These are phyloP conservation scores for Cryptosporidium sp. DNA, from an alignment of 169 alveolate genomes.

Conservation along the genomic window DNA sequence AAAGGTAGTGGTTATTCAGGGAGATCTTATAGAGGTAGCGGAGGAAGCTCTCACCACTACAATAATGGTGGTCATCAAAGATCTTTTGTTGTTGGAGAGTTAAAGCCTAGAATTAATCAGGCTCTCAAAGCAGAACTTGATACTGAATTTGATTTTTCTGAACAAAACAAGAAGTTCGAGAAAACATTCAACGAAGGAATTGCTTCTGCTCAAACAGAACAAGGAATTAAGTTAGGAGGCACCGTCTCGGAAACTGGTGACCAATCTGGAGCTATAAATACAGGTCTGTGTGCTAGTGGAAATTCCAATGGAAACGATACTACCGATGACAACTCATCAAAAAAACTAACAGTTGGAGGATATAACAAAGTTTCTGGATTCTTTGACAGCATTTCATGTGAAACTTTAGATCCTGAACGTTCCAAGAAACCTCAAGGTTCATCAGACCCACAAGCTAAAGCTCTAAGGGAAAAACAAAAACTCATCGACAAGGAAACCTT, in stretches of 20 bases:
- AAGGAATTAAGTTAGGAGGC: not conserved
- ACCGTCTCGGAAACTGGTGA: not conserved
- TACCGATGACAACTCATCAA: not conserved
- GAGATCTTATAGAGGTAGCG: not conserved
- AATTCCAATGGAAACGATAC: not conserved
- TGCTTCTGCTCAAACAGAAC: not conserved
- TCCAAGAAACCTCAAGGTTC: conserved; percentile 29
- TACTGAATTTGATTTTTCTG: conserved; percentile 72
- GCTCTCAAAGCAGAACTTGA: conserved; percentile 75
- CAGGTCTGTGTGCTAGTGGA: not conserved
- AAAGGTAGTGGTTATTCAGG: conserved; percentile 26
- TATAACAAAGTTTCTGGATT: conserved; percentile 63
- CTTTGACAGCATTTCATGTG: conserved; percentile 71
- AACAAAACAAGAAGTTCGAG: conserved; percentile 68
- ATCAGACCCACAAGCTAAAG: conserved; percentile 53
- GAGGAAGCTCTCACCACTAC: conserved; percentile 21
- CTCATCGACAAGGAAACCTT: conserved; percentile 64
- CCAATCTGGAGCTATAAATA: not conserved
- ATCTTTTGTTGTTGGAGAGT: conserved; percentile 67
- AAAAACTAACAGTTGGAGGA: conserved; percentile 49
- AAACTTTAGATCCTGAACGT: conserved; percentile 65
- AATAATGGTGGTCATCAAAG: conserved; percentile 33
- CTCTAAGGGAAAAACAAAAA: conserved; percentile 58
- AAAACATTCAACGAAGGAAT: conserved; percentile 28
- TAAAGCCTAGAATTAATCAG: conserved; percentile 65